Percentiles rank a stretch among this genome's conserved stretches.
phyloP scores from a whole-genome alignment of 1,284 basidiomycete species.

The Ceratobasidium sp. region DNA sequence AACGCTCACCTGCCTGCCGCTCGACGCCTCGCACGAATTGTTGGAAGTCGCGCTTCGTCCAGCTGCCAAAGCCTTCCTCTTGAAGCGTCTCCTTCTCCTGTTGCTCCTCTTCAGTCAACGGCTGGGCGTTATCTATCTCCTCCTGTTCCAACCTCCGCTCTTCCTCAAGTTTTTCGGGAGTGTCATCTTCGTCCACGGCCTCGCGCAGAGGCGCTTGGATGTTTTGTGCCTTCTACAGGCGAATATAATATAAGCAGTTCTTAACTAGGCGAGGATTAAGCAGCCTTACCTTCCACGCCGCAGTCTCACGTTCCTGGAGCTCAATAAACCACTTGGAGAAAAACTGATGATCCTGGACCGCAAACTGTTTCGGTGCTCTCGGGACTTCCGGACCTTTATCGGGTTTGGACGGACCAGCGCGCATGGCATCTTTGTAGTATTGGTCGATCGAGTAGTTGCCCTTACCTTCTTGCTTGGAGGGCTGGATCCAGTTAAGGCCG shows the following conservation, averaged over 20 bases:
- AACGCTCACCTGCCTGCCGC: conserved; percentile 81
- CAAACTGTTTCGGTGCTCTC: conserved; percentile 90
- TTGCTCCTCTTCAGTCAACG: conserved; percentile 88
- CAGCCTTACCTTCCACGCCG: conserved; percentile 77
- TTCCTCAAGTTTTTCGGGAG: conserved; percentile 86
- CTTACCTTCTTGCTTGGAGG: conserved; percentile 96
- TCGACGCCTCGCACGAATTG: conserved; percentile 90
- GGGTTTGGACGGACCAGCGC: conserved; percentile 80
- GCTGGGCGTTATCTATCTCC: conserved; percentile 88
- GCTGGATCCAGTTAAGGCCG: conserved; percentile 87
- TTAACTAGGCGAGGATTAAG: neutral
- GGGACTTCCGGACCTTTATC: conserved; percentile 90
- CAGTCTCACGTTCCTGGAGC: conserved; percentile 90
- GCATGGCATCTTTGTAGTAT: conserved; percentile 95
- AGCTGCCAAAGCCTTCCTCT: conserved; percentile 87
- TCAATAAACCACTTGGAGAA: conserved; percentile 87
- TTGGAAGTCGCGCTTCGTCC: conserved; percentile 95
- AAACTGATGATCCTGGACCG: conserved; percentile 97
- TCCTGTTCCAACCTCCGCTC: conserved; percentile 88
- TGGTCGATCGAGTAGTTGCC: conserved; percentile 95
- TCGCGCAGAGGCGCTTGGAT: conserved; percentile 70
- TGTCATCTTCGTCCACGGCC: conserved; percentile 78
- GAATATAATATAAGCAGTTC: neutral
- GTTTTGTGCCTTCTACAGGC: conserved; percentile 30
- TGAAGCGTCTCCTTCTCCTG: conserved; percentile 84